Conservation (phyloP, 352 stramenopile species). For the Phytophthora pistaciae region DNA sequence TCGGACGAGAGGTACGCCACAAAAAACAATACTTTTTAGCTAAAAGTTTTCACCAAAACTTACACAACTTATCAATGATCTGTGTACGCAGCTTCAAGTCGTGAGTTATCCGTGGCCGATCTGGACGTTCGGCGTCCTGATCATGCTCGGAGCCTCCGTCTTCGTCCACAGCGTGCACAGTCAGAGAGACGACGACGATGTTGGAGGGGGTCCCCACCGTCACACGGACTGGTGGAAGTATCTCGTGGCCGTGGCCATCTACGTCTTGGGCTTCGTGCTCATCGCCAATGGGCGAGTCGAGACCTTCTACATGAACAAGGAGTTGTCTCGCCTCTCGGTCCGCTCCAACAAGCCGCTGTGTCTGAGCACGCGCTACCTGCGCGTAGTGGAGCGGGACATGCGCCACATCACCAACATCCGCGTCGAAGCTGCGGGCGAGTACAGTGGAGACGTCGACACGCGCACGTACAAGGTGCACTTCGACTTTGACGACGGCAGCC, state of each 20-base stretch:
- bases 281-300: slow-evolving; percentile 67
- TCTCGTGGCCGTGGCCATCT: slow-evolving; percentile 62
- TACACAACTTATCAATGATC: slow-evolving; percentile 2
- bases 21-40: background rate
- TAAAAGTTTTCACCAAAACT: background rate
- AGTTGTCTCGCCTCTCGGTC: slow-evolving; percentile 44
- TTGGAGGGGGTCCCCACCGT: background rate
- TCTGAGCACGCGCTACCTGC: slow-evolving; percentile 39
- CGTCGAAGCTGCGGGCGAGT: slow-evolving; percentile 68
- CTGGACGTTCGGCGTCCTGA: slow-evolving; percentile 60
- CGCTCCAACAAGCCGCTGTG: slow-evolving; percentile 66
- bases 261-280: slow-evolving; percentile 50
- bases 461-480: slow-evolving; percentile 78
- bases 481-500: slow-evolving; percentile 70
- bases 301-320: slow-evolving; percentile 69
- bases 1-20: slow-evolving; percentile 28
- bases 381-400: slow-evolving; percentile 60
- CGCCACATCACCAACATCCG: slow-evolving; percentile 68
- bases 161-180: slow-evolving; percentile 66
- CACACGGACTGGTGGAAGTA: slow-evolving; percentile 76
- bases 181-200: slow-evolving; percentile 24
- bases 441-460: slow-evolving; percentile 76
- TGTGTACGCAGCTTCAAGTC: slow-evolving; percentile 51
- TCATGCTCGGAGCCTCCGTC: slow-evolving; percentile 62
- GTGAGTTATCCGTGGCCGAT: slow-evolving; percentile 67